Conservation (phyloP, 306 rosid genomes). For the Calophaca sinica region DNA sequence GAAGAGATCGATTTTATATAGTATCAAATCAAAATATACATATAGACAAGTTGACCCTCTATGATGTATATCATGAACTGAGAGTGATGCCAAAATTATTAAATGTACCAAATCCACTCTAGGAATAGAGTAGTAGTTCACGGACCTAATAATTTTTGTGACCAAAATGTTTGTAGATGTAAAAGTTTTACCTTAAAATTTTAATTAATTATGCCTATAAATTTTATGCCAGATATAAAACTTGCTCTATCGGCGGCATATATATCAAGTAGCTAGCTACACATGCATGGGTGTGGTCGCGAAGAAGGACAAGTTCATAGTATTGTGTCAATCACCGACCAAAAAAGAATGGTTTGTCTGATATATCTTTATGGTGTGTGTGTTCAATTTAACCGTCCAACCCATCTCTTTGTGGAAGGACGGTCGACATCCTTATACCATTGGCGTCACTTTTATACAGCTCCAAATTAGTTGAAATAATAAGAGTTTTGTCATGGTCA, state of each 20-base stretch:
- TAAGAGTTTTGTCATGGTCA: neutral
- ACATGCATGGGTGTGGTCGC: slow-evolving; percentile 18
- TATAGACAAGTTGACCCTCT: slow-evolving; percentile 42
- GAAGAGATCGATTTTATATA: neutral
- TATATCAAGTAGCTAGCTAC: neutral
- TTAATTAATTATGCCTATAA: neutral
- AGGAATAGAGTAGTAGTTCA: neutral
- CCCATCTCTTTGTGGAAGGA: slow-evolving; percentile 42
- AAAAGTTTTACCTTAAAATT: neutral
- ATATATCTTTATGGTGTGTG: neutral
- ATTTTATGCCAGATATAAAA: neutral
- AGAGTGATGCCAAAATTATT: neutral
- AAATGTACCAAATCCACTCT: neutral
- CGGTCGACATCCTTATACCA: neutral
- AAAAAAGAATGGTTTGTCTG: slow-evolving; percentile 43
- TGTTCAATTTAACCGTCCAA: slow-evolving; percentile 50
- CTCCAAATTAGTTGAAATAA: neutral
- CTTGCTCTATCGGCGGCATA: neutral
- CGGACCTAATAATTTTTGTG: slow-evolving; percentile 11
- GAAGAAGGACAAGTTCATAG: slow-evolving; percentile 19
- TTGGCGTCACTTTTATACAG: slow-evolving; percentile 22
- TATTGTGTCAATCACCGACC: slow-evolving; percentile 58
- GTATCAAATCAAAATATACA: neutral
- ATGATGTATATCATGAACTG: neutral
- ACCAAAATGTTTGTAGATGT: neutral